A percentile compares a stretch with the other conserved stretches of the same genome.
phyloP scores from a whole-genome alignment of 78 protist genomes.

The Guillardia theta region DNA sequence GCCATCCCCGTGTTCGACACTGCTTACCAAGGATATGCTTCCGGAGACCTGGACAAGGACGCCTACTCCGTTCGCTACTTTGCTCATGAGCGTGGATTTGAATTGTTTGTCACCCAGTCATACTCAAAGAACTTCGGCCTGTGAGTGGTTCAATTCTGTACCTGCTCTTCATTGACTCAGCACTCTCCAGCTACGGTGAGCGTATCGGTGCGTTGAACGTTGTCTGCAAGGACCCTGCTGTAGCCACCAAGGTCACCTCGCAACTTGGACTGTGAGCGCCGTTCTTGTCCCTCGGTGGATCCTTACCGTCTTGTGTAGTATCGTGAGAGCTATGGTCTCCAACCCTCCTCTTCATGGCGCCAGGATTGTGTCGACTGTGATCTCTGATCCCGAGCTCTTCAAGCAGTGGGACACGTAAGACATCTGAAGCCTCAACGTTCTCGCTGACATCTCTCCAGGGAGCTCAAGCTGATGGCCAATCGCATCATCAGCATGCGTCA shows the following conservation, averaged over 20 bases:
- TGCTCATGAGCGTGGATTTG: conserved; percentile 17
- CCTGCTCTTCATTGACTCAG: not conserved
- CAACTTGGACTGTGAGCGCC: not conserved
- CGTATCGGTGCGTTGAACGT: conserved; percentile 37
- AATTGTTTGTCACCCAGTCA: conserved; percentile 50
- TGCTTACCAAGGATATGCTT: conserved; percentile 97
- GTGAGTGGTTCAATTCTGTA: conserved; percentile 12
- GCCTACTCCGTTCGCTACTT: conserved; percentile 31
- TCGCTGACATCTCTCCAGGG: not conserved
- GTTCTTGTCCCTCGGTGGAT: not conserved
- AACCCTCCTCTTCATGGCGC: conserved; percentile 58
- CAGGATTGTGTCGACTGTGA: not conserved
- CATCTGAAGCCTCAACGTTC: not conserved
- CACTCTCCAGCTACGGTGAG: conserved; percentile 77
- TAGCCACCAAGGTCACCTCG: not conserved
- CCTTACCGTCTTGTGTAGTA: not conserved
- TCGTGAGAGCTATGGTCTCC: not conserved
- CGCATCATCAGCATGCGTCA: not conserved
- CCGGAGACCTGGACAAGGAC: conserved; percentile 49
- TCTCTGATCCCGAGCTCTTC: not conserved
- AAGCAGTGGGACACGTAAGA: not conserved
- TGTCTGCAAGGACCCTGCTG: not conserved
- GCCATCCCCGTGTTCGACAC: conserved; percentile 85
- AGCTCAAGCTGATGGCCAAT: conserved; percentile 22
- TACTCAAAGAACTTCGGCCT: conserved; percentile 98